phyloP scores from a whole-genome alignment of 441 rosid genomes.

The Dalechampia spathulata region DNA sequence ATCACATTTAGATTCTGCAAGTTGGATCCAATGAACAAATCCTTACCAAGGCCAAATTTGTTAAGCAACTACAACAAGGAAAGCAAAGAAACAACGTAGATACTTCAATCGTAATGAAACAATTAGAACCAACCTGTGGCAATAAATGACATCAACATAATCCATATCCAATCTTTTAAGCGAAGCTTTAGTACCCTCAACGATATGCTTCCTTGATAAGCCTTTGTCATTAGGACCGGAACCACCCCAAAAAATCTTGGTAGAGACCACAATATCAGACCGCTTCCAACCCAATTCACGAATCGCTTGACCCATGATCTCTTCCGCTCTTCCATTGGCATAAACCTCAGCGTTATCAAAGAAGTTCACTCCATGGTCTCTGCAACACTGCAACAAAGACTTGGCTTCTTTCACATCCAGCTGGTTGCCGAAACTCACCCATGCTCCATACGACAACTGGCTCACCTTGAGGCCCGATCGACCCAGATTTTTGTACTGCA shows the following conservation, averaged over 20 bases:
- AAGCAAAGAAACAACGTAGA: background rate
- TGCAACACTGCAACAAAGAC: conserved; percentile 82
- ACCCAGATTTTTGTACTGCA: conserved; percentile 87
- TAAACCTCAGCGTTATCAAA: conserved; percentile 99
- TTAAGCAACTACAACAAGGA: background rate
- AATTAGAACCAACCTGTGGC: conserved; percentile 46
- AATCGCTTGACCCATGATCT: conserved; percentile 96
- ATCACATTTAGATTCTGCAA: conserved; percentile 1
- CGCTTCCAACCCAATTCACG: conserved; percentile 96
- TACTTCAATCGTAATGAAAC: background rate
- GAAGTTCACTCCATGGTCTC: conserved; percentile 89
- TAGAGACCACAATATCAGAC: conserved; percentile 80
- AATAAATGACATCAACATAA: conserved; percentile 77
- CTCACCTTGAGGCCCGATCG: conserved; percentile 86
- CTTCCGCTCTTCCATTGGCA: conserved; percentile 93
- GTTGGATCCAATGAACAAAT: conserved; percentile 4
- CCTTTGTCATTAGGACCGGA: conserved; percentile 92
- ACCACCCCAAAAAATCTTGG: conserved; percentile 99
- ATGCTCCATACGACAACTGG: conserved; percentile 79
- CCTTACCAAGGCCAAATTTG: background rate
- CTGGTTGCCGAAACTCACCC: conserved; percentile 97
- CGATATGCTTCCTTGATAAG: conserved; percentile 77
- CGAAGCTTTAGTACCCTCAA: conserved; percentile 90
- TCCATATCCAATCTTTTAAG: conserved; percentile 94
- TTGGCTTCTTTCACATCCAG: conserved; percentile 92